phyloP scores from a whole-genome alignment of 2,329 filamentous ascomycete genomes.

The Fusarium robinianum region DNA sequence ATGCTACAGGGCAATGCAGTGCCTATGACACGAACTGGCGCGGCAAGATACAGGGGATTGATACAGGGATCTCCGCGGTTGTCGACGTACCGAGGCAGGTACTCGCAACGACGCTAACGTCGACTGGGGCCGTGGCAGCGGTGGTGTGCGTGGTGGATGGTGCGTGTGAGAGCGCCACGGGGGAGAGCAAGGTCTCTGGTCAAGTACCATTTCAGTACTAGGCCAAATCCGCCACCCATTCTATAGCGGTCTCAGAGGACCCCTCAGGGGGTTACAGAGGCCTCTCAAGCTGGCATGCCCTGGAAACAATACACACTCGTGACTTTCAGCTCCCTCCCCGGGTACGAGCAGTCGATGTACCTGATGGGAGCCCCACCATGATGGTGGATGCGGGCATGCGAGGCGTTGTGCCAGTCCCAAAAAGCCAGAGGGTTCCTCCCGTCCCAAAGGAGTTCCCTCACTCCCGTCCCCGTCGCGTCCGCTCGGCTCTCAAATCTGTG shows the following conservation, averaged over 20 bases:
- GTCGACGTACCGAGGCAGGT: too few species aligned
- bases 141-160: slow-evolving; percentile 35
- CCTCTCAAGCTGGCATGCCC: too few species aligned
- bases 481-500: slow-evolving; percentile 11
- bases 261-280: slow-evolving; percentile 19
- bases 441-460: slow-evolving; percentile 28
- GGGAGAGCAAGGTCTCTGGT: slow-evolving; percentile 17
- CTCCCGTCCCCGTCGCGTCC: too few species aligned
- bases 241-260: slow-evolving; percentile 7
- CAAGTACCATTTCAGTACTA: slow-evolving; percentile 21
- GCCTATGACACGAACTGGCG: too few species aligned
- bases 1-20: too few species aligned
- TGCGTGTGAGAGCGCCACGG: slow-evolving; percentile 23
- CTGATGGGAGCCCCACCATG: slow-evolving; percentile 27
- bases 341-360: slow-evolving; percentile 21
- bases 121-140: slow-evolving; percentile 34
- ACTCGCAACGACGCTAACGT: slow-evolving; percentile 26
- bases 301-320: too few species aligned
- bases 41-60: too few species aligned
- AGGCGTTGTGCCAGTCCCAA: slow-evolving; percentile 37
- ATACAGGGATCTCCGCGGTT: too few species aligned
- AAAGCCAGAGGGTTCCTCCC: slow-evolving; percentile 37
- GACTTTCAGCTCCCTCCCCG: slow-evolving; percentile 6
- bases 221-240: not conserved
- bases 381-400: slow-evolving; percentile 36